phyloP scores from a whole-genome alignment of 371 early-diverging fungal species.

The Mucor sp. region DNA sequence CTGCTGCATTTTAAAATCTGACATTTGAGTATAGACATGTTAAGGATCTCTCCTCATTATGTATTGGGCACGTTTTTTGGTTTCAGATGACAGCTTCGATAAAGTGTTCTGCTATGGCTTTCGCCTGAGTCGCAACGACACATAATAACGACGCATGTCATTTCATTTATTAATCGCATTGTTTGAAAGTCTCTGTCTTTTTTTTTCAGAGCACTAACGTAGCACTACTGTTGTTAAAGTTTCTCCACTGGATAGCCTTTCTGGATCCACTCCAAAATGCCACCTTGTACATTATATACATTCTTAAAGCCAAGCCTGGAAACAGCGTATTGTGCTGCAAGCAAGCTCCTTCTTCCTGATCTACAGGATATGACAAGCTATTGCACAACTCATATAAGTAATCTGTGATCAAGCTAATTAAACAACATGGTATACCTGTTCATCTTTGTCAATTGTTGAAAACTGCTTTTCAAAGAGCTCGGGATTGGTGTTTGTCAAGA shows the following conservation, averaged over 20 bases:
- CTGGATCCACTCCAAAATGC: slow-evolving; percentile 20
- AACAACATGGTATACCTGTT: slow-evolving; percentile 18
- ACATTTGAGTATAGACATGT: no score
- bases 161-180: no score
- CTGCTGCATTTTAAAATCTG: no score
- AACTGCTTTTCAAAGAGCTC: slow-evolving; percentile 25
- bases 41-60: no score
- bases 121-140: no score
- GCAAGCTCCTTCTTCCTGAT: slow-evolving; percentile 27
- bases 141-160: no score
- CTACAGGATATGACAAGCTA: slow-evolving; percentile 24
- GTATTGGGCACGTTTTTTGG: no score
- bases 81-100: no score
- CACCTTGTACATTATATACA: slow-evolving; percentile 24
- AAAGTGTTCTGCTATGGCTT: no score
- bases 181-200: no score
- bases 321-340: slow-evolving; percentile 12
- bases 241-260: slow-evolving; percentile 22
- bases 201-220: no score
- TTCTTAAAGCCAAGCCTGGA: slow-evolving; percentile 15
- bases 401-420: neutral
- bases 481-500: slow-evolving; percentile 18
- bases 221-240: neutral
- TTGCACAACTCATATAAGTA: neutral
- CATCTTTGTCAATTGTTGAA: slow-evolving; percentile 16